These are phyloP conservation scores for Candida methanosorbosa DNA, from an alignment of 805 yeast species.

Conservation along the genomic window DNA sequence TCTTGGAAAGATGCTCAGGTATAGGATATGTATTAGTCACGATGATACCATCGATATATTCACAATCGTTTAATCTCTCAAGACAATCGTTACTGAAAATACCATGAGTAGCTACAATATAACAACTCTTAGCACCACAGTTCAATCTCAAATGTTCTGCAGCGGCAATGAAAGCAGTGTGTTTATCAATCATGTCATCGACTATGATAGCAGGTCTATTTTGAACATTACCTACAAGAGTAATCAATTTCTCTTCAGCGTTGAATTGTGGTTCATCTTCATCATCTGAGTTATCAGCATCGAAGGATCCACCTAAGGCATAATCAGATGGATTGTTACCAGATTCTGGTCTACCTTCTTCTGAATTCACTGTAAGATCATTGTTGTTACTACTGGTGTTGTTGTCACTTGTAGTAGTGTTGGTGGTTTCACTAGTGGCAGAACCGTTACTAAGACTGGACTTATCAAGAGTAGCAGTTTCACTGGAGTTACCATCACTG, in stretches of 20 bases:
- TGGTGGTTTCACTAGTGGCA: conserved; percentile 4
- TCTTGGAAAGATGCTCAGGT: conserved; percentile 45
- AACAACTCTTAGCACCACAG: conserved; percentile 92
- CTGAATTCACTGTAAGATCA: conserved; percentile 15
- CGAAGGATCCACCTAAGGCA: conserved; percentile 76
- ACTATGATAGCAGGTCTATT: conserved; percentile 86
- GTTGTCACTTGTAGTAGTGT: conserved; percentile 1
- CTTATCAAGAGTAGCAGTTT: conserved; percentile 31
- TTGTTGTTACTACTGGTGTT: conserved; percentile 9
- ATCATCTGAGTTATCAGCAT: conserved; percentile 79
- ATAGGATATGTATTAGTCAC: conserved; percentile 97
- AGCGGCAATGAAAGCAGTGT: conserved; percentile 89
- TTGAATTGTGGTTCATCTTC: conserved; percentile 64
- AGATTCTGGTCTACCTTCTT: conserved; percentile 1
- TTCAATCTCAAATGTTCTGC: conserved; percentile 94
- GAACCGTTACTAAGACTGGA: conserved; percentile 3
- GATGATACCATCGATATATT: conserved; percentile 82
- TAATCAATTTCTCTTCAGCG: conserved; percentile 77
- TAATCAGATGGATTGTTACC: conserved; percentile 22
- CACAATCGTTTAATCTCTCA: conserved; percentile 66
- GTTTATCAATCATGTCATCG: conserved; percentile 97
- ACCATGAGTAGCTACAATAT: conserved; percentile 93
- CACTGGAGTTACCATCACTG: conserved; percentile 34
- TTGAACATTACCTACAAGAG: conserved; percentile 93
- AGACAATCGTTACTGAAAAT: conserved; percentile 83